A percentile compares a stretch with the other conserved stretches of the same genome.
Evolutionary conservation across 2,329 filamentous ascomycete species (phyloP).

Genomic region (Tetracladium maxilliforme): DNA sequence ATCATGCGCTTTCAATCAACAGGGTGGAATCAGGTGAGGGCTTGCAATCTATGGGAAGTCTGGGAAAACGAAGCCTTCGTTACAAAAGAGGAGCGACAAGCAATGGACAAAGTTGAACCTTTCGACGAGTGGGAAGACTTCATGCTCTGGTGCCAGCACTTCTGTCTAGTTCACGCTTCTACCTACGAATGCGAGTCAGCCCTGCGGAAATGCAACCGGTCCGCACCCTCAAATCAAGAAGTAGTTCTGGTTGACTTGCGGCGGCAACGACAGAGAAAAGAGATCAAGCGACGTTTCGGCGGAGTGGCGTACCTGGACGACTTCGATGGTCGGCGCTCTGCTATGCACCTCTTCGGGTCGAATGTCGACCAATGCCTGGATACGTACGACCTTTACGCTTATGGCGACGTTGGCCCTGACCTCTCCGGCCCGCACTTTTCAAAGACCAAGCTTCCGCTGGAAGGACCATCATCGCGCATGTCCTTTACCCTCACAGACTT

Average conservation of each 20-base stretch:
- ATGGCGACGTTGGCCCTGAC: constrained; percentile 1
- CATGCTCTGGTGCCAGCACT: constrained; percentile 70
- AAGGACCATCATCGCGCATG: constrained; percentile 36
- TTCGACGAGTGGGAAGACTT: constrained; percentile 98
- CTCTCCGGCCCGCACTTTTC: not conserved
- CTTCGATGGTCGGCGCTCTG: too few relatives aligned
- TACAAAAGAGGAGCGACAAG: constrained; percentile 36
- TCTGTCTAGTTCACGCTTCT: constrained; percentile 60
- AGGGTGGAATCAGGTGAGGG: constrained; percentile 52
- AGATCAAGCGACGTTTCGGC: too few relatives aligned
- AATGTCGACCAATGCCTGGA: too few relatives aligned
- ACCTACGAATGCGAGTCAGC: too few relatives aligned
- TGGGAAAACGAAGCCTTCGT: constrained; percentile 63
- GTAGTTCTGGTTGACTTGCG: too few relatives aligned
- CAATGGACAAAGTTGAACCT: constrained; percentile 57
- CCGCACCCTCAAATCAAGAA: too few relatives aligned
- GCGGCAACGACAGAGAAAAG: too few relatives aligned
- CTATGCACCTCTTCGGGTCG: too few relatives aligned
- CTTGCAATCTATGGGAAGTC: constrained; percentile 65
- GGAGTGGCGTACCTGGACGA: too few relatives aligned
- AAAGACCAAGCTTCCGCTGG: constrained; percentile 4
- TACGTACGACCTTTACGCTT: constrained; percentile 30
- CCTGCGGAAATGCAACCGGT: too few relatives aligned
- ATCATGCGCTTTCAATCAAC: constrained; percentile 46
- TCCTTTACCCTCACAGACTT: constrained; percentile 66